Evolutionary conservation across 1,284 basidiomycete species (phyloP), one percentile per base, ranked within the genome.

Genomic region (Ceratobasidium papillatum): DNA sequence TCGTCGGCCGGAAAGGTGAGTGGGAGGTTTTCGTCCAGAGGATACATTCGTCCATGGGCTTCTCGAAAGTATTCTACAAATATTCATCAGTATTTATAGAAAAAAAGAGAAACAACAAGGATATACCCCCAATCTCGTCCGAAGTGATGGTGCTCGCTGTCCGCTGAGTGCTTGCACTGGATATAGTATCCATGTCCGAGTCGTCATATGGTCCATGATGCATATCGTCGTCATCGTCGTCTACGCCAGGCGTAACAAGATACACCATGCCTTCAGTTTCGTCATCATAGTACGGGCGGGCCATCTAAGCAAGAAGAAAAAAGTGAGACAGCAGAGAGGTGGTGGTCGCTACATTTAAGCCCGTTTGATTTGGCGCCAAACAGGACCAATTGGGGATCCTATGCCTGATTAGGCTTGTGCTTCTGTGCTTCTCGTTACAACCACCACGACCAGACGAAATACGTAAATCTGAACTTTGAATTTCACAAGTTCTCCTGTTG

Each of bases 121-220:
- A 69, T 59, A 52, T 14, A 73, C 69, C 69, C 7, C 45, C 47
- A 27, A 73, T 63, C 19, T 73, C 58, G n/a, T 73, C 69, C 0
- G 69, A 73, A 3, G 69, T 73, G 19, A 73, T 73, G 32, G 69
- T 73, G 12, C 69, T 73, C 36, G 69, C 45, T 12, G 69, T 73
- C 32, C 45, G 69, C 19, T 2, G 27, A 3, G 69, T 73, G 58
- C 58, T 62, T 12, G 59, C 56, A n/a, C 58, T 73, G 1, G 69
- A 73, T n/a, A 73, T 73, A 30, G 69, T 73, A 4, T 62, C 69
- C 59, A 73, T 63, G 22, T 73, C 69, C 22, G 69, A 73, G 38
- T 73, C 69, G n/a, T 61, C 3, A n/a, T 47, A 47, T 19, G 45
- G 45, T 4, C 45, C 45, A n/a, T 47, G 45, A n/a, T 47, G 45